Evolutionary conservation across 805 yeast species (phyloP).

Genomic region (Torulaspora gathmanii): DNA sequence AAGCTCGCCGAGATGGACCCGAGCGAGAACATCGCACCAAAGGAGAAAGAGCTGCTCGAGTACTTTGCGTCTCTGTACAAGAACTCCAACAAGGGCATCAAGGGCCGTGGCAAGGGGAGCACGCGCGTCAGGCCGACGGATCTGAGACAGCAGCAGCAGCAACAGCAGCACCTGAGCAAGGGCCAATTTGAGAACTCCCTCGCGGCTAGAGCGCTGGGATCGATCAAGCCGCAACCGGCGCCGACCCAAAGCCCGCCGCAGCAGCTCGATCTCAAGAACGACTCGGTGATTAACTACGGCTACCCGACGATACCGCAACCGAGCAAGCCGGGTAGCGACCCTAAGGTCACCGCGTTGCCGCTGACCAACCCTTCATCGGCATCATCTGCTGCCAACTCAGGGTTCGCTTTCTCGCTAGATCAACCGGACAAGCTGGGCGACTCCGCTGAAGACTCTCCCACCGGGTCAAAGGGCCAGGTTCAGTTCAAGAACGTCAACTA

Average conservation of each 20-base stretch:
- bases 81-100: conserved; percentile 84
- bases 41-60: conserved; percentile 63
- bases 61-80: conserved; percentile 81
- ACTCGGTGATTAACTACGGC: conserved; percentile 14
- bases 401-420: conserved; percentile 22
- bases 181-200: conserved; percentile 8
- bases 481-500: conserved; percentile 27
- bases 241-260: conserved; percentile 4
- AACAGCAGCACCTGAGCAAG: neutral
- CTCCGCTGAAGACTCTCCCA: conserved; percentile 9
- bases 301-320: conserved; percentile 12
- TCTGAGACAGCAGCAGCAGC: conserved; percentile 8
- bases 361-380: conserved; percentile 12
- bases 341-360: conserved; percentile 7
- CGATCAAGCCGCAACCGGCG: conserved; percentile 10
- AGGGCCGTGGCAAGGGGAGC: conserved; percentile 71
- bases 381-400: conserved; percentile 13
- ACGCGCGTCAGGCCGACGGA: conserved; percentile 18
- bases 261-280: conserved; percentile 6
- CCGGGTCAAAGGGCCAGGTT: conserved; percentile 17
- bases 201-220: conserved; percentile 15
- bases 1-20: conserved; percentile 60
- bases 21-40: conserved; percentile 46
- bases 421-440: conserved; percentile 16
- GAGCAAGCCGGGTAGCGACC: conserved; percentile 3